phyloP scores from a whole-genome alignment of 768 basidiomycete species.

The Trametopsis cervina region DNA sequence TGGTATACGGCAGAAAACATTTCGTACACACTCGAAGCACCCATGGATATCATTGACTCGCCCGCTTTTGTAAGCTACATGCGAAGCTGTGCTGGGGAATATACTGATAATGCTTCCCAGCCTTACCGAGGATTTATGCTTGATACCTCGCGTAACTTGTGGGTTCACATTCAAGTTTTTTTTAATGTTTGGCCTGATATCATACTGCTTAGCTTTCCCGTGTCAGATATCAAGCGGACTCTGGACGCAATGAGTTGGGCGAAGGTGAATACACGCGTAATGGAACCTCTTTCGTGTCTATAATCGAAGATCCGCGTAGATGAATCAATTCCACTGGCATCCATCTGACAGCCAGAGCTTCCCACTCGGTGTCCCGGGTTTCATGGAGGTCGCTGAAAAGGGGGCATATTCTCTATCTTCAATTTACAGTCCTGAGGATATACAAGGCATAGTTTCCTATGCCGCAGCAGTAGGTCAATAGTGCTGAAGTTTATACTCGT shows the following conservation, averaged over 20 bases:
- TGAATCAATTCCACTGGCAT: slow-evolving; percentile 42
- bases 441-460: slow-evolving; percentile 33
- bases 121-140: slow-evolving; percentile 73
- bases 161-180: background rate
- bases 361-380: slow-evolving; percentile 33
- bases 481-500: background rate
- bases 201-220: slow-evolving; percentile 40
- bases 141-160: slow-evolving; percentile 68
- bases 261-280: slow-evolving; percentile 22
- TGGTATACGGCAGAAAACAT: slow-evolving; percentile 42
- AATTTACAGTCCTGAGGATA: slow-evolving; percentile 29
- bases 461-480: slow-evolving; percentile 32
- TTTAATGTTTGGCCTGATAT: background rate
- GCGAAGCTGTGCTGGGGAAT: background rate
- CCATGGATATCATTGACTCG: slow-evolving; percentile 50
- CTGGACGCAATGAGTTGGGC: slow-evolving; percentile 73
- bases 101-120: slow-evolving; percentile 24
- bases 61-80: slow-evolving; percentile 51
- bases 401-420: slow-evolving; percentile 34
- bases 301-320: slow-evolving; percentile 17
- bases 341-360: slow-evolving; percentile 42
- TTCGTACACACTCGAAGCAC: slow-evolving; percentile 48
- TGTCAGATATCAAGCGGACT: slow-evolving; percentile 57
- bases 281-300: background rate
- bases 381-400: slow-evolving; percentile 29